Evolutionary conservation across 2,329 filamentous ascomycete species (phyloP), one percentile per base, ranked within the genome.

Genomic region (Microcyclospora pomicola): DNA sequence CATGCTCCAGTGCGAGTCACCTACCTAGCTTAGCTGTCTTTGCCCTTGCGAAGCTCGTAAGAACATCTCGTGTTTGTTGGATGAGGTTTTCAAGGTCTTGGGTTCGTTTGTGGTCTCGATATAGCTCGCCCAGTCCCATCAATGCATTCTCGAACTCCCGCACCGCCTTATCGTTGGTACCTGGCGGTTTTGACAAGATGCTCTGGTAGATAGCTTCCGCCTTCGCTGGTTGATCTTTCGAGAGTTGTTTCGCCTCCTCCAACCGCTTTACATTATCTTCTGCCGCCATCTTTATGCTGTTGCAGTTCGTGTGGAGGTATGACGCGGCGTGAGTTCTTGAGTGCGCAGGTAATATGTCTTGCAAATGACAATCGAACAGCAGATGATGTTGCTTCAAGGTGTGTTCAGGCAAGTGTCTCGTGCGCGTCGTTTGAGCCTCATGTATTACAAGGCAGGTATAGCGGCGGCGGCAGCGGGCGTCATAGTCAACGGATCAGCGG

Each of bases 21-120:
- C 48, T 77, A 96, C 91, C 85, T 45, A 98, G 72, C 67, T 98
- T 98, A 40, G 91, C 84, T 27, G 91, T 96, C 75, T 98, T 98
- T 45, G 92, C 91, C 71, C 96, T 95, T 48, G 91, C 91, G 62
- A 98, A 96, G 47, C 84, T 91, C 41, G 88, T 95, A 48, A 98
- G 77, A 33, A 91, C 82, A 48, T 82, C 82, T 57, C 88, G 77
- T 63, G 86, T 94, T 61, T 84, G 83, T 57, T 81, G 87, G 54
- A 98, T 80, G 49, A 98, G 73, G 53, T 86, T 79, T 45, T 92
- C 84, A 43, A 98, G 77, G 55, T 93, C 83, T 57, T 91, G 71
- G 52, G 68, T 78, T 63, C 64, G 82, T 77, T 82, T 83, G 65
- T 83, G 76, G 64, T 95, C 86, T 51, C 86, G 76, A 64, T 95